These are phyloP conservation scores for Dactylellina cionopaga DNA, from an alignment of 2,329 filamentous ascomycete species.

Conservation along the genomic window DNA sequence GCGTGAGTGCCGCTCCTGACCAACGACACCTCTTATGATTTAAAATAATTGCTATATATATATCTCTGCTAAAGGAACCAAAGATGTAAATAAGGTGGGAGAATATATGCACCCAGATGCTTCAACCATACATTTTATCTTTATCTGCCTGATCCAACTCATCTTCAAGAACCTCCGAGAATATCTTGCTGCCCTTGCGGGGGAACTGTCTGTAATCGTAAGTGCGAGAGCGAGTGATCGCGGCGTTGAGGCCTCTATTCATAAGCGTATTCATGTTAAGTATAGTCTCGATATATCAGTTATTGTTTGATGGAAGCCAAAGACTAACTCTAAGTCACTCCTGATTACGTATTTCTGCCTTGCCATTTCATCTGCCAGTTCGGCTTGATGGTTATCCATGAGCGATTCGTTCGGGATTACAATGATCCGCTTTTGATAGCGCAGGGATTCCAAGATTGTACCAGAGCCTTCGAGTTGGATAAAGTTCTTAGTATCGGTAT, in stretches of 20 bases:
- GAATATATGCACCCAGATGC: not conserved
- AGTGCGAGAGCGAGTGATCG: slow-evolving; percentile 44
- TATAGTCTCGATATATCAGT: not conserved
- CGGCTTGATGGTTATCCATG: slow-evolving; percentile 88
- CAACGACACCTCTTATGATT: too few species aligned
- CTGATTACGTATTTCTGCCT: slow-evolving; percentile 79
- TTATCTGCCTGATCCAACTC: slow-evolving; percentile 57
- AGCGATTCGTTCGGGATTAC: slow-evolving; percentile 86
- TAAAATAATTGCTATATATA: too few species aligned
- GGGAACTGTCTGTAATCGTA: slow-evolving; percentile 55
- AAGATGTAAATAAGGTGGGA: not conserved
- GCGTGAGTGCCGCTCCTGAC: too few species aligned
- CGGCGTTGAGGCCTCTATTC: slow-evolving; percentile 43
- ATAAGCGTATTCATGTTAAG: too few species aligned
- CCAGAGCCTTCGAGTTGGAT: slow-evolving; percentile 84
- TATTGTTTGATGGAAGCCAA: not conserved
- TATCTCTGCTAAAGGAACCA: not conserved
- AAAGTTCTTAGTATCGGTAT: too few species aligned
- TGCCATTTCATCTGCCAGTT: slow-evolving; percentile 81
- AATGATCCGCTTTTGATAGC: slow-evolving; percentile 78
- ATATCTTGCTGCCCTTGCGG: slow-evolving; percentile 58
- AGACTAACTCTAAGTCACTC: slow-evolving; percentile 71
- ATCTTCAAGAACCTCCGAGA: slow-evolving; percentile 60
- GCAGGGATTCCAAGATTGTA: slow-evolving; percentile 83
- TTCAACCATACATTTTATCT: slow-evolving; percentile 52